A percentile compares a stretch with the other conserved stretches of the same genome.
Evolutionary conservation across 768 basidiomycete species (phyloP).

Genomic region (Mycena venus): DNA sequence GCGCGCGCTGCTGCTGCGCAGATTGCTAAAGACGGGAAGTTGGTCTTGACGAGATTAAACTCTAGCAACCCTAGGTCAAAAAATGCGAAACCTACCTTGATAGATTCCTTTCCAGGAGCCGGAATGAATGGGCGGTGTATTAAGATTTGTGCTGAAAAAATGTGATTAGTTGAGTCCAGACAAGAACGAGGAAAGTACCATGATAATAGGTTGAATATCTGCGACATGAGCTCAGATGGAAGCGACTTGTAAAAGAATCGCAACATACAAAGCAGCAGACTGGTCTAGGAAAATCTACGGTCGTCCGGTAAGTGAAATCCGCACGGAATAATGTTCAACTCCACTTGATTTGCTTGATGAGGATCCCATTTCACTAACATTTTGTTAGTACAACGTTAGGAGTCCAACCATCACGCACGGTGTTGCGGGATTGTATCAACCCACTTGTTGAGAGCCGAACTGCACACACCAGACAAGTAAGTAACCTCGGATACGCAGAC

Average conservation of each 20-base stretch:
- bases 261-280: conserved; percentile 18
- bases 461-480: not conserved
- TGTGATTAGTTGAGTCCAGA: not conserved
- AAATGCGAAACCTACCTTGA: not conserved
- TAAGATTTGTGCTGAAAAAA: conserved; percentile 14
- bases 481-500: conserved; percentile 8
- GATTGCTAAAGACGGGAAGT: not conserved
- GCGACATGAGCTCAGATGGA: not conserved
- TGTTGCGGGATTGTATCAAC: conserved; percentile 14
- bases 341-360: conserved; percentile 12
- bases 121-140: conserved; percentile 25
- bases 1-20: not conserved
- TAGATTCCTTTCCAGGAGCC: not conserved
- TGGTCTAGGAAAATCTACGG: conserved; percentile 22
- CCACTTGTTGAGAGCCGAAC: conserved; percentile 24
- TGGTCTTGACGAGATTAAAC: not conserved
- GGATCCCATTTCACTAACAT: conserved; percentile 24
- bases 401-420: not conserved
- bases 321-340: not conserved
- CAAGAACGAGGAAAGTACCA: not conserved
- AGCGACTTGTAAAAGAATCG: not conserved
- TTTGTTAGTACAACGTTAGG: not conserved
- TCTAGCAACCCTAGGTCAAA: no score
- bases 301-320: not conserved
- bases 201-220: conserved; percentile 26